Evolutionary conservation across 2,329 filamentous ascomycete genomes (phyloP).

Genomic region (Colletotrichum chrysophilum): DNA sequence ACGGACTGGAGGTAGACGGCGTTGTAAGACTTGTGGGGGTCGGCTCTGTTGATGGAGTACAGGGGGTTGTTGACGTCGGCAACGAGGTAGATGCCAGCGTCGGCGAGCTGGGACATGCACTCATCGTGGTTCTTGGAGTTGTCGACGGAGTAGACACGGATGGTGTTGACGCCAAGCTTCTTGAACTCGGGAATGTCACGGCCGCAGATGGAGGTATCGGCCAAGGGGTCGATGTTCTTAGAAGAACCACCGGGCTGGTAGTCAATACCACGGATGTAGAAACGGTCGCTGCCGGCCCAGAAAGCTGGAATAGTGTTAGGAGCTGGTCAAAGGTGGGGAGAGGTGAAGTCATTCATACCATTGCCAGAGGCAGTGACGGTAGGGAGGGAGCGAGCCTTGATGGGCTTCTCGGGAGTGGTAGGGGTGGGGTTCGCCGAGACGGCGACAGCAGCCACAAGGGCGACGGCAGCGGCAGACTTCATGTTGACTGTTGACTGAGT

Average conservation of each 20-base stretch:
- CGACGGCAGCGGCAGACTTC: constrained; percentile 53
- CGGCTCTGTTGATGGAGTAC: constrained; percentile 83
- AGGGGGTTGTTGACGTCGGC: constrained; percentile 89
- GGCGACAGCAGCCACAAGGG: constrained; percentile 49
- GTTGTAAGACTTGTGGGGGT: constrained; percentile 83
- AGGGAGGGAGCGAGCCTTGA: constrained; percentile 55
- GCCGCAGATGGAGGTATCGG: constrained; percentile 71
- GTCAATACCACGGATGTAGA: constrained; percentile 66
- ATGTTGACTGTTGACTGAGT: constrained; percentile 39
- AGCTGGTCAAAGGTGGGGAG: constrained; percentile 11
- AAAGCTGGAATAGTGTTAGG: constrained; percentile 49
- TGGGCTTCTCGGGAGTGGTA: constrained; percentile 51
- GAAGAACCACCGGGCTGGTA: constrained; percentile 68
- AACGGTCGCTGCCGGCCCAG: constrained; percentile 57
- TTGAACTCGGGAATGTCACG: constrained; percentile 85
- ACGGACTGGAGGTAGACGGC: constrained; percentile 81
- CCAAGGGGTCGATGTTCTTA: constrained; percentile 72
- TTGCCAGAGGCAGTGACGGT: constrained; percentile 61
- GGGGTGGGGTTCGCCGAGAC: constrained; percentile 56
- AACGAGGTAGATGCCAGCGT: constrained; percentile 90
- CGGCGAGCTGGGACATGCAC: constrained; percentile 82
- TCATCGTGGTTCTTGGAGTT: constrained; percentile 78
- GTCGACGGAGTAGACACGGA: constrained; percentile 93
- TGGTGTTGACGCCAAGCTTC: constrained; percentile 85
- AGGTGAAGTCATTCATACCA: constrained; percentile 41